Evolutionary conservation across 768 basidiomycete species (phyloP), one percentile per base, ranked within the genome.

Genomic region (Plicaturopsis crispa): DNA sequence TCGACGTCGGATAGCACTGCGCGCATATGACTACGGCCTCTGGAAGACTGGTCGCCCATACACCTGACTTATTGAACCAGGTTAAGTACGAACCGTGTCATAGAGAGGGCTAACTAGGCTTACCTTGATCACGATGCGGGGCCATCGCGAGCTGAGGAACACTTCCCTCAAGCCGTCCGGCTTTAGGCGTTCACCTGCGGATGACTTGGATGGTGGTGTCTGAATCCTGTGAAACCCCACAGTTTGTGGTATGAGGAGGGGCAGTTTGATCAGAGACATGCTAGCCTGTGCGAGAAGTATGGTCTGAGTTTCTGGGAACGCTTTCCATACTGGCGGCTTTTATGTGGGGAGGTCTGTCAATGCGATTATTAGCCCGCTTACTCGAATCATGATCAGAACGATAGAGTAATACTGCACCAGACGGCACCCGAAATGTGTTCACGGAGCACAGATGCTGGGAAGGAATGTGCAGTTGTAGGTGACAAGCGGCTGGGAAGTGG

Each of bases 131-230:
- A 57, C 19, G 11, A 54, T 31, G 12, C 57, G 60, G 10, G 56
- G 59, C 17, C 52, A 47, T 21, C 63, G 53, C 39, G 61, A 61
- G 34, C 56, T 60, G 17, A 73, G 22, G 8, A 69, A 17, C 3
- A 45, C 42, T 48, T 72, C 70, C 30, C 66, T 45, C 14, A 46
- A 51, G 3, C 61, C 66, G 5, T 61, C 60, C 6, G 53, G 51
- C 6, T 51, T 57, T 16, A 53, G 52, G 35, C 69, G 63, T 17
- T 57, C 56, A 32, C 45, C 44, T 3, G 47, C 34, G 18, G 62
- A 62, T 21, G 65, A 66, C 13, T 65, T 62, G 24, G 67, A 56
- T 17, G 66, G 74, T 26, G 74, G 69, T 2, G 73, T 74, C 22
- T 62, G 54, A 17, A 67, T 60, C 20, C 60, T 51, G 21, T 71